Evolutionary conservation across 1,284 basidiomycete species (phyloP).

Genomic region (Marasmius tenuissimus): DNA sequence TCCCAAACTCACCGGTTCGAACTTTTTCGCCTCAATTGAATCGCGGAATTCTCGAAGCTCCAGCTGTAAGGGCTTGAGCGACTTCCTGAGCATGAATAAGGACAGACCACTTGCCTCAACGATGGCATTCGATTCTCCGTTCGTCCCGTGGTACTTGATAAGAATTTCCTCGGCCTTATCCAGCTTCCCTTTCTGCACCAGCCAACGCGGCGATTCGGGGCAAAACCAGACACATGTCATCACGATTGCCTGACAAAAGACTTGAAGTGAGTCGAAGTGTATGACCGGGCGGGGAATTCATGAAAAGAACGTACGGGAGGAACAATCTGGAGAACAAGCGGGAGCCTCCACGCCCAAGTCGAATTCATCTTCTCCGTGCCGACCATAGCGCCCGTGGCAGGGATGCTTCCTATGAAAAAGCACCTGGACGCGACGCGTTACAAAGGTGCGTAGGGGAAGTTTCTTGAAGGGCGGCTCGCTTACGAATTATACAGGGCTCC

Average conservation of each 20-base stretch:
- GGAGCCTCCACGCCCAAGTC: slow-evolving; percentile 29
- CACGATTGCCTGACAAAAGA: slow-evolving; percentile 22
- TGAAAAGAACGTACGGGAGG: slow-evolving; percentile 16
- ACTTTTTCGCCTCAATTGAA: slow-evolving; percentile 20
- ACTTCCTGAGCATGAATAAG: too few species aligned
- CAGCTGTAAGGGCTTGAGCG: slow-evolving; percentile 12
- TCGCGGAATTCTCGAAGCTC: slow-evolving; percentile 25
- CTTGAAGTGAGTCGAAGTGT: too few species aligned
- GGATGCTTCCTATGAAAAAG: slow-evolving; percentile 28
- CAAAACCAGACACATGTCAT: slow-evolving; percentile 25
- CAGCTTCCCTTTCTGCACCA: slow-evolving; percentile 18
- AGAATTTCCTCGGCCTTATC: slow-evolving; percentile 24
- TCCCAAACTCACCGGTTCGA: slow-evolving; percentile 15
- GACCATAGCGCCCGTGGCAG: slow-evolving; percentile 29
- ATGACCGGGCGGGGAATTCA: not conserved
- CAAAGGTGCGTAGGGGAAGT: not conserved
- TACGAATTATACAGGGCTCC: slow-evolving; percentile 27
- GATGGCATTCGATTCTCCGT: slow-evolving; percentile 25
- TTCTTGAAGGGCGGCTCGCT: not conserved
- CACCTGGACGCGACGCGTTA: slow-evolving; percentile 14
- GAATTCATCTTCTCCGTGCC: slow-evolving; percentile 22
- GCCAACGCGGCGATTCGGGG: slow-evolving; percentile 25
- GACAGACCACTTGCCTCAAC: slow-evolving; percentile 18
- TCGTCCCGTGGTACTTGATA: slow-evolving; percentile 24
- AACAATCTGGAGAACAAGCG: slow-evolving; percentile 23